Evolutionary conservation across 108 stramenopile species (phyloP), one percentile per base, ranked within the genome.

Genomic region (Cylindrotheca closterium): DNA sequence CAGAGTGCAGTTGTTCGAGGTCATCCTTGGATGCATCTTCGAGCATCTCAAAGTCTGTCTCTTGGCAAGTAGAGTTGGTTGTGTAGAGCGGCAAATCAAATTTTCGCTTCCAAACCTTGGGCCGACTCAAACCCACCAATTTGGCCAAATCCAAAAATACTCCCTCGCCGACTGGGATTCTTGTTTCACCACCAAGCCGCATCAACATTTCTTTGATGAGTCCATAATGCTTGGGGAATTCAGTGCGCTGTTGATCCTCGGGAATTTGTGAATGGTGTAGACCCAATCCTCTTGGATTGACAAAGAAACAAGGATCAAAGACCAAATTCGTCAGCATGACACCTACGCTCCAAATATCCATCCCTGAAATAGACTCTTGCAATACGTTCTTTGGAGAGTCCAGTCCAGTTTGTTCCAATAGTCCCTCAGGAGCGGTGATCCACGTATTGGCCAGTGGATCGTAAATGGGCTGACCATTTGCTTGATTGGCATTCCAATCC

Each of bases 351-450:
- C 53, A 54, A 25, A 54, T 27, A 54, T 54, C 53, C 24, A 54
- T 27, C 2, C 24, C 53, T 3, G 53, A 54, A 54, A 54, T 27
- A 2, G 53, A 54, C 26, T 21, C 26, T 54, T 54, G 53, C 4
- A 27, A 1, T 27, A 54, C 26, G 18, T 27, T 27, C 4, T 24
- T 4, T n/a, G n/a, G n/a, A n/a, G n/a, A n/a, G n/a, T n/a, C n/a
- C n/a, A n/a, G n/a, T n/a, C n/a, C n/a, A n/a, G n/a, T n/a, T 2
- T 25, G 53, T 54, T 54, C 53, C 27, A 54, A 18, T 25, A 54
- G 18, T 54, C 26, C 53, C 26, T 54, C 53, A 1, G 53, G 53
- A 3, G 53, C 26, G 3, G 53, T 54, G 18, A 27, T 24, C 4
- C 27, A 54, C 2, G 27, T 27, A 54, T 54, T 54, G 53, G 53